phyloP scores from a whole-genome alignment of 139 green algal species.

The Monoraphidium neglectum region DNA sequence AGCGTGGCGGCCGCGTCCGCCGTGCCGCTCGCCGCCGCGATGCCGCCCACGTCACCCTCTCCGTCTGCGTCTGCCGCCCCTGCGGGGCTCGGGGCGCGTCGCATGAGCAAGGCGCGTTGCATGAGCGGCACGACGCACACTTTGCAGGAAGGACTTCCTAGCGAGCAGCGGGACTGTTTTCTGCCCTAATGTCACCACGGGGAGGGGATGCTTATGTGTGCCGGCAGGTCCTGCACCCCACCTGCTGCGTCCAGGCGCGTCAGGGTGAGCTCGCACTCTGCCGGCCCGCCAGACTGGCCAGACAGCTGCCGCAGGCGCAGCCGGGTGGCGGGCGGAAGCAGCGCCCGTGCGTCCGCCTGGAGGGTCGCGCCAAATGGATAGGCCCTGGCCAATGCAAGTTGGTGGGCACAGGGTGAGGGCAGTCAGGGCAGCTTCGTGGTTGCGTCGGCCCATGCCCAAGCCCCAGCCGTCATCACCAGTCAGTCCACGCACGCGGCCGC shows the following conservation, averaged over 20 bases:
- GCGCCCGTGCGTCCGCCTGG: conserved; percentile 34
- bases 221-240: too few species aligned
- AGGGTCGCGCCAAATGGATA: conserved; percentile 58
- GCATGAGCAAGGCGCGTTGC: too few species aligned
- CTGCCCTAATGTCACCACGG: too few species aligned
- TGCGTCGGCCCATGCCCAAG: not conserved
- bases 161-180: too few species aligned
- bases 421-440: not conserved
- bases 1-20: conserved; percentile 33
- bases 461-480: too few species aligned
- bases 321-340: conserved; percentile 34
- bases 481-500: not conserved
- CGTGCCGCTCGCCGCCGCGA: not conserved
- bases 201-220: too few species aligned
- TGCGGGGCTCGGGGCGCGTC: conserved; percentile 55
- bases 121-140: too few species aligned
- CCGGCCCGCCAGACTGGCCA: too few species aligned
- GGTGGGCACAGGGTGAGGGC: not conserved
- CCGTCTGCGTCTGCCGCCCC: conserved; percentile 36
- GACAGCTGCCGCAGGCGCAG: conserved; percentile 26
- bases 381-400: conserved; percentile 1
- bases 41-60: conserved; percentile 20
- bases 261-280: not conserved
- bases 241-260: too few species aligned
- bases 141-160: too few species aligned